Conservation (phyloP, 352 stramenopile species). For the Thraustotheca clavata region DNA sequence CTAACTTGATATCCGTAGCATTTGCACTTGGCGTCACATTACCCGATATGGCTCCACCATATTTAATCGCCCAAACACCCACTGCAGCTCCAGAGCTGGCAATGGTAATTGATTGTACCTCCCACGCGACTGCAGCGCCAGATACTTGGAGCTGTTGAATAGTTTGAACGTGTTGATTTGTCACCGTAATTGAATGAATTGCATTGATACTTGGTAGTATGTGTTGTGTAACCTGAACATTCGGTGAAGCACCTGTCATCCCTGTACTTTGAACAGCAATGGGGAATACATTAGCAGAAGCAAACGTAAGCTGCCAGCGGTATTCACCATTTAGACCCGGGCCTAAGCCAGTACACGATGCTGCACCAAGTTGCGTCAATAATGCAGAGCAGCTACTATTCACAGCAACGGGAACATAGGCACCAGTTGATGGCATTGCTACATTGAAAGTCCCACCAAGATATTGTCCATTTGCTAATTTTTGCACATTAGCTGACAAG, state of each 20-base stretch:
- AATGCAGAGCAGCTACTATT: slow-evolving; percentile 21
- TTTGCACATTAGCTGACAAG: slow-evolving; percentile 14
- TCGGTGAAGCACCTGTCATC: slow-evolving; percentile 20
- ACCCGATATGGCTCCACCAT: neutral
- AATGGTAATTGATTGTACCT: slow-evolving; percentile 14
- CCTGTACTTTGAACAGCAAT: slow-evolving; percentile 19
- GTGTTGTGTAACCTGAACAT: slow-evolving; percentile 2
- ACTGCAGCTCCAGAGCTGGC: neutral
- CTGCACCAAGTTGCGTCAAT: slow-evolving; percentile 19
- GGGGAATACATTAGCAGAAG: neutral
- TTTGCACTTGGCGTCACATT: slow-evolving; percentile 7
- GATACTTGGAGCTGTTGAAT: slow-evolving; percentile 24
- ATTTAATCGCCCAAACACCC: neutral
- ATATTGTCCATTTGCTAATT: slow-evolving; percentile 20
- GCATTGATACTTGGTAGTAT: slow-evolving; percentile 2
- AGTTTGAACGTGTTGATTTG: slow-evolving; percentile 22
- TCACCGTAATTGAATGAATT: slow-evolving; percentile 26
- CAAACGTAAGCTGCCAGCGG: slow-evolving; percentile 26
- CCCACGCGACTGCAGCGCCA: slow-evolving; percentile 9
- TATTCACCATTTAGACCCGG: slow-evolving; percentile 30
- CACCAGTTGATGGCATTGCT: slow-evolving; percentile 22
- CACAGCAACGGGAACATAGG: neutral
- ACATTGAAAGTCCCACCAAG: slow-evolving; percentile 28
- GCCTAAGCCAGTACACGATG: slow-evolving; percentile 23
- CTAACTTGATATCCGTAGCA: neutral